Evolutionary conservation across 2,329 filamentous ascomycete genomes (phyloP).

Genomic region (Stenocarpella maydis): DNA sequence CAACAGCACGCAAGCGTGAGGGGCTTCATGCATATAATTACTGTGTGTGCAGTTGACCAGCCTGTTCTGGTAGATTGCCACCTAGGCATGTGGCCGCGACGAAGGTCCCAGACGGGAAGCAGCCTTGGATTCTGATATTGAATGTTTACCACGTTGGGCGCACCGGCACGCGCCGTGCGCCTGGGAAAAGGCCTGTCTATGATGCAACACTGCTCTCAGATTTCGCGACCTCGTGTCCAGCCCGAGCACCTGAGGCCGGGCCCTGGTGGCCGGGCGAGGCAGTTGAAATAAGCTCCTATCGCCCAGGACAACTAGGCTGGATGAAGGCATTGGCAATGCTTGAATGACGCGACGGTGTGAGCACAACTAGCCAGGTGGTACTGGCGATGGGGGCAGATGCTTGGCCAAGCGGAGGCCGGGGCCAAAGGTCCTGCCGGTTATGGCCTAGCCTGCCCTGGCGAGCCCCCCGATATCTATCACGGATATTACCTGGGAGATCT

Average conservation of each 20-base stretch:
- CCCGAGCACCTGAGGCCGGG: neutral
- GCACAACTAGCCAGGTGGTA: slow-evolving; percentile 15
- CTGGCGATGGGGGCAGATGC: neutral
- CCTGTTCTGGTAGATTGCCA: neutral
- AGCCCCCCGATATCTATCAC: slow-evolving; percentile 13
- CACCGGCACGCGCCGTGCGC: neutral
- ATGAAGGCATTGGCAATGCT: slow-evolving; percentile 18
- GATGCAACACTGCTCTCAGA: neutral
- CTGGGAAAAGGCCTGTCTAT: neutral
- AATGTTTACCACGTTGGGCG: slow-evolving; percentile 9
- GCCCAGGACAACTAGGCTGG: slow-evolving; percentile 11
- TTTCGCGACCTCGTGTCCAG: slow-evolving; percentile 1
- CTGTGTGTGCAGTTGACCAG: slow-evolving; percentile 7
- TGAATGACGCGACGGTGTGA: slow-evolving; percentile 14
- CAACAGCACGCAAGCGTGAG: neutral
- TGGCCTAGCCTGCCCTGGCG: neutral
- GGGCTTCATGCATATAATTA: slow-evolving; percentile 16
- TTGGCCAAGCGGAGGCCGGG: slow-evolving; percentile 6
- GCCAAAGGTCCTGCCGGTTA: neutral
- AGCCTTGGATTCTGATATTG: too few relatives aligned
- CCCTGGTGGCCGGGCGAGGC: neutral
- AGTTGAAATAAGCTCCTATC: slow-evolving; percentile 22
- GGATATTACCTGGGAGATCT: slow-evolving; percentile 16
- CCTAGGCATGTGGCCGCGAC: neutral
- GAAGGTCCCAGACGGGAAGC: too few relatives aligned